Conservation (phyloP, 495 filamentous ascomycete species). For the Trichocladium uniseriatum region DNA sequence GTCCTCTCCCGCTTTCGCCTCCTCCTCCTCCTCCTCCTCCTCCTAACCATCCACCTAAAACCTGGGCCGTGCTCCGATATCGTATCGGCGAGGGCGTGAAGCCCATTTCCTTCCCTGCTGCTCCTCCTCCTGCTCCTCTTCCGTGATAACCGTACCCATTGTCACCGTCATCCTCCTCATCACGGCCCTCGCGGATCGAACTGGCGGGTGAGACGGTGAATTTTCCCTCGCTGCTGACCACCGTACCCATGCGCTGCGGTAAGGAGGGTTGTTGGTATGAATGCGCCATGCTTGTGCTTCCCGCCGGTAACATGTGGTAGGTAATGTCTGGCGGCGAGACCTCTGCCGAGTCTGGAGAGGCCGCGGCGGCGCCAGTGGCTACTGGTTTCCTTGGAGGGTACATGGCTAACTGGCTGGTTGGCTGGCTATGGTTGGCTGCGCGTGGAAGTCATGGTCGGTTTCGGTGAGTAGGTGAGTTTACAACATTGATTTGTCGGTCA, state of each 20-base stretch:
- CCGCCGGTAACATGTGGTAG: background rate
- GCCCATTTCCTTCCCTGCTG: background rate
- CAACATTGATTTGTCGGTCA: too few relatives aligned
- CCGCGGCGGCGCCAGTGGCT: background rate
- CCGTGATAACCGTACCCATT: background rate
- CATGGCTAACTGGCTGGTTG: too few relatives aligned
- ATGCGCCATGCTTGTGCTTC: background rate
- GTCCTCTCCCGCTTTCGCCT: too few relatives aligned
- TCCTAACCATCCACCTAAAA: too few relatives aligned
- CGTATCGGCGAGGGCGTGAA: background rate
- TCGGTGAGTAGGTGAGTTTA: too few relatives aligned
- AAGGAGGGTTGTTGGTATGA: background rate
- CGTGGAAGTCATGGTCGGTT: too few relatives aligned
- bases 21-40: too few relatives aligned
- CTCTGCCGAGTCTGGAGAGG: background rate
- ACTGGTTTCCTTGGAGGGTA: too few relatives aligned
- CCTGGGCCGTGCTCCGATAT: background rate
- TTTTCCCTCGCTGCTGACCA: conserved; percentile 7
- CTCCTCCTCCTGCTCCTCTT: background rate
- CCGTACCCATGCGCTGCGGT: conserved; percentile 10
- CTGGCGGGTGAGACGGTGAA: conserved; percentile 20
- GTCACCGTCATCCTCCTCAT: background rate
- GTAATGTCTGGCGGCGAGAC: background rate
- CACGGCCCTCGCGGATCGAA: conserved; percentile 13
- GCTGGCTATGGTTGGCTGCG: too few relatives aligned